Evolutionary conservation across 148 eudicot genomes (phyloP), one percentile per base, ranked within the genome.

Genomic region (Diospyros lotus): DNA sequence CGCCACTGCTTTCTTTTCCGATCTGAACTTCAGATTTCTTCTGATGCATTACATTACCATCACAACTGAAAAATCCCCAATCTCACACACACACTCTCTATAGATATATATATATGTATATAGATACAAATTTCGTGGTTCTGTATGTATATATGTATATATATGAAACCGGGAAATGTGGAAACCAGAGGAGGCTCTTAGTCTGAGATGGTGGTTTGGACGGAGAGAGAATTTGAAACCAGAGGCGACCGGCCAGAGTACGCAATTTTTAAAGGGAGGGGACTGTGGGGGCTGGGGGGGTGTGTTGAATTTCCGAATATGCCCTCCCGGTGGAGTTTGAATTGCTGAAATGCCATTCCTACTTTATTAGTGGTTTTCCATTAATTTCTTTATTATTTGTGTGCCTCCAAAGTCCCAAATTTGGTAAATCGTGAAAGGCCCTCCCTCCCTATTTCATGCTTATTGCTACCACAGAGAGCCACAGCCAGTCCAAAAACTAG

Each of bases 1-100:
- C 73, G 85, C 97, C 91, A 76, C 85, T 88, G 95, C 98, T 94
- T 86, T 91, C 97, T 88, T 84, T 88, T 86, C 97, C 94, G 97
- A 94, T 94, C 86, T 94, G 98, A 76, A 86, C 86, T 87, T 94
- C 98, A 44, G 97, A 91, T 89, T 94, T 94, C 82, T 94, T 94
- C 81, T 91, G 94, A 94, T 91, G 98, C 98, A 94, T 93, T 82
- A 89, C 93, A 89, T 85, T 28, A 28, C 28, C 28, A 28, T 28
- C 28, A 28, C 28, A 28, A 28, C 28, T 28, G 83, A 51, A 72
- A 10, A 55, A 59, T 72, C 68, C 45, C 72, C 58, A 28, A 28
- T 28, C 28, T 28, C 28, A 28, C 28, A 28, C 28, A 28, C n/a
- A 75, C 14, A 61, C 44, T 12, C 71, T 58, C 7, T 17, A 6